A percentile compares a stretch with the other conserved stretches of the same genome.
Evolutionary conservation across 768 basidiomycete species (phyloP).

Genomic region (Dioszegia crocea): DNA sequence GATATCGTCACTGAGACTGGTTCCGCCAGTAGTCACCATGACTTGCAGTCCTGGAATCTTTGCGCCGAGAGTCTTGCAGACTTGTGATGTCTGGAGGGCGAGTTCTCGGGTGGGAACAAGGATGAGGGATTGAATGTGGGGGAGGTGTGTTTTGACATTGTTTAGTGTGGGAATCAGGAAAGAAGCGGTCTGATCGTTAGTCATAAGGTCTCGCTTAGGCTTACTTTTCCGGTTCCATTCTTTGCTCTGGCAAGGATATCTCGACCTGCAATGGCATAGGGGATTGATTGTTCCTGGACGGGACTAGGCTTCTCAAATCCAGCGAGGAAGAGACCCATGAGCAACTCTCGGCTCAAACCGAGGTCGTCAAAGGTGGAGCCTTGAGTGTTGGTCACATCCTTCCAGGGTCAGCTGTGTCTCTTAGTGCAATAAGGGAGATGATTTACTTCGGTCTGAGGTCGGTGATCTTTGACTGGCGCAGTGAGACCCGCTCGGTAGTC

Average conservation of each 20-base stretch:
- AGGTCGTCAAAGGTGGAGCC: slow-evolving; percentile 95
- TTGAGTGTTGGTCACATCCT: slow-evolving; percentile 88
- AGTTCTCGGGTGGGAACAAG: slow-evolving; percentile 99
- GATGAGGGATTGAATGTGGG: slow-evolving; percentile 91
- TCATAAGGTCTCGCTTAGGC: not conserved
- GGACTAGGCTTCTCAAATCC: slow-evolving; percentile 89
- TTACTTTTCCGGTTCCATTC: slow-evolving; percentile 64
- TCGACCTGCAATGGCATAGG: slow-evolving; percentile 84
- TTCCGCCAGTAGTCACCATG: slow-evolving; percentile 99
- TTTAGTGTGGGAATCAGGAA: slow-evolving; percentile 97
- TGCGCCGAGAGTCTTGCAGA: slow-evolving; percentile 93
- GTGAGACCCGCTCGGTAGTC: slow-evolving; percentile 74
- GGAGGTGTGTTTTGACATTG: slow-evolving; percentile 74
- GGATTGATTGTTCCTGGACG: slow-evolving; percentile 98
- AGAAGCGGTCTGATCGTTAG: slow-evolving; percentile 73
- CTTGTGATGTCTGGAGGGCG: slow-evolving; percentile 96
- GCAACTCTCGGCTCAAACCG: slow-evolving; percentile 82
- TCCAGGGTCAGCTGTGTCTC: not conserved
- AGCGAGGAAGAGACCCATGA: slow-evolving; percentile 99
- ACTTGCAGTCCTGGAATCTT: slow-evolving; percentile 85
- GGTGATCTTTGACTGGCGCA: slow-evolving; percentile 80
- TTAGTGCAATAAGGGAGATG: not conserved
- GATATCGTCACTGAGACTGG: slow-evolving; percentile 97
- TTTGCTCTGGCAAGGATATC: slow-evolving; percentile 60
- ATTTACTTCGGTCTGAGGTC: slow-evolving; percentile 81